Evolutionary conservation across 2,329 filamentous ascomycete genomes (phyloP).

Genomic region (Lachnum nothofagi): DNA sequence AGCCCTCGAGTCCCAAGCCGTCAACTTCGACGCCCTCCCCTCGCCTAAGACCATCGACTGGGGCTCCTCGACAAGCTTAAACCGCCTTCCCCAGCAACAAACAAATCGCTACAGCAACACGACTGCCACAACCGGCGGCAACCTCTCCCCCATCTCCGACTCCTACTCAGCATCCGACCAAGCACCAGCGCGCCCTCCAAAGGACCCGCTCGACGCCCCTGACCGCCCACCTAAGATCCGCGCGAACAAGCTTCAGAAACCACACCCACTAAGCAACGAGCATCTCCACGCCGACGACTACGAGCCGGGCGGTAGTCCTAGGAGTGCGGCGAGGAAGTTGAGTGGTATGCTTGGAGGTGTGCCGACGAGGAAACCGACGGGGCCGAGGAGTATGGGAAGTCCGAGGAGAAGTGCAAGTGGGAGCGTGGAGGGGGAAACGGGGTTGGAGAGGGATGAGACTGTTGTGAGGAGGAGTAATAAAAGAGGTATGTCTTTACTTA

Average conservation of each 20-base stretch:
- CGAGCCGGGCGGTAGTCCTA: conserved; percentile 21
- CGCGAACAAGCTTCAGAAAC: conserved; percentile 48
- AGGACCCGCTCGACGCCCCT: conserved; percentile 54
- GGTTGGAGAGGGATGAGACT: conserved; percentile 28
- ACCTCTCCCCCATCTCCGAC: conserved; percentile 31
- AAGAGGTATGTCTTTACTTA: conserved; percentile 44
- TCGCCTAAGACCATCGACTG: conserved; percentile 58
- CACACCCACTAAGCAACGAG: conserved; percentile 53
- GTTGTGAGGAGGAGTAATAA: conserved; percentile 37
- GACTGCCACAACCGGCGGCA: conserved; percentile 26
- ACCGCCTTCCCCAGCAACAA: conserved; percentile 46
- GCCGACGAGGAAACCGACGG: conserved; percentile 32
- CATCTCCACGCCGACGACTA: conserved; percentile 31
- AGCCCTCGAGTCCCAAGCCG: conserved; percentile 67
- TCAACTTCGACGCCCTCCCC: conserved; percentile 56
- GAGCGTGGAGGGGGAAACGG: conserved; percentile 25
- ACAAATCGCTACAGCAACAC: conserved; percentile 43
- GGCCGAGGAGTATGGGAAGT: conserved; percentile 34
- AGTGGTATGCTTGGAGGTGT: conserved; percentile 24
- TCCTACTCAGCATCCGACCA: conserved; percentile 26
- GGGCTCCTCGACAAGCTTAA: conserved; percentile 56
- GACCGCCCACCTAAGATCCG: conserved; percentile 45
- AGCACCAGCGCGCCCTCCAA: conserved; percentile 54
- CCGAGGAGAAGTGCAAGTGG: too few relatives aligned
- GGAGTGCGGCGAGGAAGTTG: conserved; percentile 24